These are phyloP conservation scores for Aspergillus avenaceus DNA, from an alignment of 495 filamentous ascomycete genomes.

Conservation along the genomic window DNA sequence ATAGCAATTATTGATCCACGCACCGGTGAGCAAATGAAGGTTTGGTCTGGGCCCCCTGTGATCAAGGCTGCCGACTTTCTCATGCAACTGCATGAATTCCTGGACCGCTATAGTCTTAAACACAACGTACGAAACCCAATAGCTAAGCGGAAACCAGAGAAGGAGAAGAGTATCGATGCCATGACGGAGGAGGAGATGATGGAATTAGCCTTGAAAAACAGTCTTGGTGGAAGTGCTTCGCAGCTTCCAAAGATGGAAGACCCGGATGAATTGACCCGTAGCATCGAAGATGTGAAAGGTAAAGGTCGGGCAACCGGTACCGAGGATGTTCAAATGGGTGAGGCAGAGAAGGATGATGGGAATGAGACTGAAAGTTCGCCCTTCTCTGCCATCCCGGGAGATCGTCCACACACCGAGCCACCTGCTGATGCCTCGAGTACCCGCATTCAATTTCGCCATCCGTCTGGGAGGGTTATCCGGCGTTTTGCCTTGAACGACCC, in stretches of 20 bases:
- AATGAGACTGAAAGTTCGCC: conserved; percentile 30
- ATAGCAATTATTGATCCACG: conserved; percentile 94
- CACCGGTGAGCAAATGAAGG: conserved; percentile 95
- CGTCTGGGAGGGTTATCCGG: conserved; percentile 75
- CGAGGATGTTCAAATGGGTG: conserved; percentile 34
- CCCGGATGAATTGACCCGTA: conserved; percentile 80
- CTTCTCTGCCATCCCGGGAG: conserved; percentile 65
- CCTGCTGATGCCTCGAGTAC: conserved; percentile 65
- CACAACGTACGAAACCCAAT: conserved; percentile 89
- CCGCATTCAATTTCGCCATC: conserved; percentile 84
- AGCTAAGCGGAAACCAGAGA: conserved; percentile 70
- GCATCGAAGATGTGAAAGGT: conserved; percentile 52
- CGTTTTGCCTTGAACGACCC: conserved; percentile 76
- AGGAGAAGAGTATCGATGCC: conserved; percentile 67
- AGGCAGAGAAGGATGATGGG: conserved; percentile 15
- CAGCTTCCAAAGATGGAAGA: conserved; percentile 51
- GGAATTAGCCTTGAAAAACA: conserved; percentile 86
- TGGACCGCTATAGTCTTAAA: conserved; percentile 89
- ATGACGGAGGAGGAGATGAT: conserved; percentile 98
- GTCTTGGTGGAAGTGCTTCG: conserved; percentile 47
- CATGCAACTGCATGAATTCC: conserved; percentile 87
- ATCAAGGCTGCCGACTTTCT: conserved; percentile 77
- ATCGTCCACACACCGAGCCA: conserved; percentile 75
- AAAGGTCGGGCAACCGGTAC: conserved; percentile 56
- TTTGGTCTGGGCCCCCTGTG: conserved; percentile 83